These are phyloP conservation scores for Agrocybe praecox DNA, from an alignment of 768 basidiomycete genomes.

Conservation along the genomic window DNA sequence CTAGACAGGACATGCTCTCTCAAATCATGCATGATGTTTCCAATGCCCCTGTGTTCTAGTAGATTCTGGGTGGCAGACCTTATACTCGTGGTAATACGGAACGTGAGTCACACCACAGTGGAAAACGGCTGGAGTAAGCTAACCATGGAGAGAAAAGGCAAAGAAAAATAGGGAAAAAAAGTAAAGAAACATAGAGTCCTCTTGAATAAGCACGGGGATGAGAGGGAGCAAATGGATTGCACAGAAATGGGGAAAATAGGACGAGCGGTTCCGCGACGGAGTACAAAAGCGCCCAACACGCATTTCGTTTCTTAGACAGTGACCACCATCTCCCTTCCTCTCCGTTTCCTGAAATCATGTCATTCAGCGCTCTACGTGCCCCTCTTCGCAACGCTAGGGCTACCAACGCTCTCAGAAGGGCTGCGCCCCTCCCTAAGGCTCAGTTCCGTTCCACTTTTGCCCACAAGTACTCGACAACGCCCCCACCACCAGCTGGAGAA, in stretches of 20 bases:
- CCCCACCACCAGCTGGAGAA: constrained; percentile 34
- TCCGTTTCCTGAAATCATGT: constrained; percentile 51
- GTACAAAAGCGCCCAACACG: too few species aligned
- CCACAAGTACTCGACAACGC: constrained; percentile 59
- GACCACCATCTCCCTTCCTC: constrained; percentile 26
- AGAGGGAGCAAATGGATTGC: too few species aligned
- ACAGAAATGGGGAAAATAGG: background rate
- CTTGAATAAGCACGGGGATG: too few species aligned
- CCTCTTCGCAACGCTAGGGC: constrained; percentile 51
- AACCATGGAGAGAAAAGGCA: too few species aligned
- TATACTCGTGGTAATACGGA: background rate
- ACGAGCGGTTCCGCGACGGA: too few species aligned
- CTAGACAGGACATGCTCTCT: background rate
- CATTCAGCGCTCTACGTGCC: constrained; percentile 53
- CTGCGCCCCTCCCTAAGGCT: constrained; percentile 22
- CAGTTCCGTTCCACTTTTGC: constrained; percentile 41
- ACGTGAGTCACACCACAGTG: too few species aligned
- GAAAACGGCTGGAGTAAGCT: too few species aligned
- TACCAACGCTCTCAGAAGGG: constrained; percentile 45
- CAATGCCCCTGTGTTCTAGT: background rate
- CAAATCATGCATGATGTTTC: background rate
- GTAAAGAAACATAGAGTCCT: too few species aligned
- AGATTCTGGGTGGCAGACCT: background rate
- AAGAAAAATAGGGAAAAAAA: too few species aligned
- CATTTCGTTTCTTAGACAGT: constrained; percentile 16